Evolutionary conservation across 2,329 filamentous ascomycete genomes (phyloP).

Genomic region (Fusarium miscanthi): DNA sequence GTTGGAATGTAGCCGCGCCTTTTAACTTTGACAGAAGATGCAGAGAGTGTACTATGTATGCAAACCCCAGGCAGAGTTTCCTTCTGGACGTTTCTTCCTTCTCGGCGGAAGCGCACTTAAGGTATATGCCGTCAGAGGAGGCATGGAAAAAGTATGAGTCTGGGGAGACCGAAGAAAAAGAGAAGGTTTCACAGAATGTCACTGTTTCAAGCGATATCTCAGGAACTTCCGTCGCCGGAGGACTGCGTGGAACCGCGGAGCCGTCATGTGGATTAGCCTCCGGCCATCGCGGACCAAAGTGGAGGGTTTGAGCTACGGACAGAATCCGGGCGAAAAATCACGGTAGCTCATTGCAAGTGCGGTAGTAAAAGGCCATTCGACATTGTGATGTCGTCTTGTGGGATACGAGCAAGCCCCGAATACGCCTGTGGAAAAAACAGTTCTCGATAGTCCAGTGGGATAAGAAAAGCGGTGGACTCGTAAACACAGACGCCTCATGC

Average conservation of each 20-base stretch:
- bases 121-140: not conserved
- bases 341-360: not conserved
- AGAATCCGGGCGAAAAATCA: not conserved
- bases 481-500: constrained; percentile 36
- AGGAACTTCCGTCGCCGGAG: not conserved
- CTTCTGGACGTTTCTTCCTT: constrained; percentile 22
- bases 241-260: not conserved
- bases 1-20: constrained; percentile 25
- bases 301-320: not conserved
- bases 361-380: not conserved
- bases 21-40: constrained; percentile 14
- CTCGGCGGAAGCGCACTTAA: constrained; percentile 9
- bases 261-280: not conserved
- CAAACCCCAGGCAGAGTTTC: constrained; percentile 5
- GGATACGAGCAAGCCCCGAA: not conserved
- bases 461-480: not conserved
- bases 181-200: constrained; percentile 20
- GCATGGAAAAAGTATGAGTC: constrained; percentile 2
- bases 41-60: not conserved
- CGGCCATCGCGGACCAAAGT: not conserved
- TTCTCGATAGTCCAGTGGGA: not conserved
- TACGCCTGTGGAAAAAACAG: not conserved
- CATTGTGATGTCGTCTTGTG: not conserved
- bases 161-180: constrained; percentile 13
- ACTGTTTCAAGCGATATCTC: not conserved